A percentile compares a stretch with the other conserved stretches of the same genome.
These are phyloP conservation scores for Chrysopogon serrulatus DNA, from an alignment of 176 grass and related monocot genomes.

Conservation along the genomic window DNA sequence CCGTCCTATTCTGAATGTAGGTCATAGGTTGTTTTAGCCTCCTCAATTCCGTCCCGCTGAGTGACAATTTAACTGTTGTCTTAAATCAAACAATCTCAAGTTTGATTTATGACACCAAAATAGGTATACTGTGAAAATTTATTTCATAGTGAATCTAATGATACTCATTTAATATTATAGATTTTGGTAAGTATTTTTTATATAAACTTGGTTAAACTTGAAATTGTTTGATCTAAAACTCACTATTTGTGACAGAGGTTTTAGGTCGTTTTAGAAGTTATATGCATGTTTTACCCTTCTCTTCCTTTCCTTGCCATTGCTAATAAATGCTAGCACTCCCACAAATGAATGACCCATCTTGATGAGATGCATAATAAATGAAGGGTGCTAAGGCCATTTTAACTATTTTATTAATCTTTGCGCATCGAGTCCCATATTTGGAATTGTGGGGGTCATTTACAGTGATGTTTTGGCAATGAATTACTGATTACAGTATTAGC, in stretches of 20 bases:
- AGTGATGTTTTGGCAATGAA: neutral
- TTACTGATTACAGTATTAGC: neutral
- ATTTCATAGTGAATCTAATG: neutral
- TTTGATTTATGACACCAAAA: neutral
- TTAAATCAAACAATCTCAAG: neutral
- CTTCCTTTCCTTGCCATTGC: neutral
- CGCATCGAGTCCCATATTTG: neutral
- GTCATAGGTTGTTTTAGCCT: neutral
- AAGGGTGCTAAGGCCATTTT: neutral
- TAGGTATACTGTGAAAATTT: neutral
- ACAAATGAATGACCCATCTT: neutral
- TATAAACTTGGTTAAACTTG: no score
- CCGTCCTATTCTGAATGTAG: neutral
- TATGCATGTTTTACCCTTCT: neutral
- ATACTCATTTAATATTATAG: neutral
- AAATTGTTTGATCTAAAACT: no score
- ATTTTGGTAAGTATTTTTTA: no score
- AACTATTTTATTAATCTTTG: neutral
- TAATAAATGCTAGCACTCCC: neutral
- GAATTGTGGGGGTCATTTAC: neutral
- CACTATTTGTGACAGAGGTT: no score
- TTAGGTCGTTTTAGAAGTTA: neutral
- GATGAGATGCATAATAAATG: neutral
- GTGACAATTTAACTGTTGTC: neutral
- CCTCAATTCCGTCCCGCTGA: neutral